Evolutionary conservation across 306 rosid species (phyloP).

Genomic region (Abrus precatorius): DNA sequence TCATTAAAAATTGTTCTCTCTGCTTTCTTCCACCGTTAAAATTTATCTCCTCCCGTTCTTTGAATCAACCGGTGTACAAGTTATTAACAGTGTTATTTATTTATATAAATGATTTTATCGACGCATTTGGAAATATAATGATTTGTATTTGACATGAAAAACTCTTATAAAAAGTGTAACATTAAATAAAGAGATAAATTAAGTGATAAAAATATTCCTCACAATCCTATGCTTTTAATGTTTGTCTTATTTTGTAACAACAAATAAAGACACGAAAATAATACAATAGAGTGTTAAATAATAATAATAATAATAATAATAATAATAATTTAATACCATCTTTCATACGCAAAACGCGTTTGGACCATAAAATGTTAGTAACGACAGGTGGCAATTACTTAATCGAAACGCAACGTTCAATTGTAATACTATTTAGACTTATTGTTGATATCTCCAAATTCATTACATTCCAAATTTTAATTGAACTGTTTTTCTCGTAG

Average conservation of each 20-base stretch:
- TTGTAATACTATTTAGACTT: neutral
- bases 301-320: too few relatives aligned
- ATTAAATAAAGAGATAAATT: too few relatives aligned
- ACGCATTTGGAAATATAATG: too few relatives aligned
- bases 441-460: slow-evolving; percentile 8
- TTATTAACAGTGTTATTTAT: too few relatives aligned
- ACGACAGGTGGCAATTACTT: slow-evolving; percentile 22
- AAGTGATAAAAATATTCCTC: neutral
- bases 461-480: slow-evolving; percentile 25
- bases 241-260: slow-evolving; percentile 2
- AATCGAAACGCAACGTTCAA: slow-evolving; percentile 22
- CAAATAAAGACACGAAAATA: slow-evolving; percentile 11
- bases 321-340: too few relatives aligned
- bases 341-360: slow-evolving; percentile 40
- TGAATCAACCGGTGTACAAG: too few relatives aligned
- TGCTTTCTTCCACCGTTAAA: too few relatives aligned
- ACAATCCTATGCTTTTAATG: neutral
- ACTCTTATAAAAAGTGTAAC: too few relatives aligned
- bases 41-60: too few relatives aligned
- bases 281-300: neutral
- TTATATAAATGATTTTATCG: too few relatives aligned
- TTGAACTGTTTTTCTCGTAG: neutral
- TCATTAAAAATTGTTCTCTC: too few relatives aligned
- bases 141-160: too few relatives aligned
- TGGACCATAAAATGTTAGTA: slow-evolving; percentile 33